Evolutionary conservation across 1,284 basidiomycete species (phyloP), one percentile per base, ranked within the genome.

Genomic region (Sphagnurus paluster): DNA sequence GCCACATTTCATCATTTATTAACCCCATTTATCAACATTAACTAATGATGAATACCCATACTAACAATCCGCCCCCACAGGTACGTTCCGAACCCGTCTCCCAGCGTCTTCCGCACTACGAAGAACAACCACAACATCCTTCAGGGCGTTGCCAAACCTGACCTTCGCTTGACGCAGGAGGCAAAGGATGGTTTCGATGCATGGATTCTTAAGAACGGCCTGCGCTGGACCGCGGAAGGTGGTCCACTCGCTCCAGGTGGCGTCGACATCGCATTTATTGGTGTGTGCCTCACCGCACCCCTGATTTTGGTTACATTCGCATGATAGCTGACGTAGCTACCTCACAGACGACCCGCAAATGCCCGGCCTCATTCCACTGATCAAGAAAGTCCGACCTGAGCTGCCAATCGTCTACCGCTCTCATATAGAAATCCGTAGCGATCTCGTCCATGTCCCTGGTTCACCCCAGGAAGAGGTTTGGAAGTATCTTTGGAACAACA

Each of bases 121-220:
- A 93, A 93, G 76, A 89, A 91, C 84, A 93, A 92, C 73, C 88
- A 90, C 78, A 90, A 90, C 67, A 89, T 89, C 64, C 71, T 91
- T 14, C 88, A 90, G 78, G 91, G 91, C 48, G 91, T 94, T 34
- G 85, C 90, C 2, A 68, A 81, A 11, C 81, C 86, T 11, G 79
- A 78, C 50, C 75, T 90, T 26, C 86, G 89, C 48, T 75, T 93
- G 34, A 85, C 81, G 1, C 74, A 85, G 54, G 82, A 84, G 44
- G 80, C 84, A 39, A 88, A 90, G 68, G 82, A 82, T 49, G 77
- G 79, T 59, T 93, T 93, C 57, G 87, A 89, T 56, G 79, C 82
- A n/a, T 93, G 91, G 91, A 92, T 90, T 48, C 74, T 87, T 57
- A 90, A 91, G 68, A 92, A 84, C 59, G 86, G 76, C 57, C 73